Evolutionary conservation across 2,329 filamentous ascomycete species (phyloP).

Genomic region (Dactylellina leptospora): DNA sequence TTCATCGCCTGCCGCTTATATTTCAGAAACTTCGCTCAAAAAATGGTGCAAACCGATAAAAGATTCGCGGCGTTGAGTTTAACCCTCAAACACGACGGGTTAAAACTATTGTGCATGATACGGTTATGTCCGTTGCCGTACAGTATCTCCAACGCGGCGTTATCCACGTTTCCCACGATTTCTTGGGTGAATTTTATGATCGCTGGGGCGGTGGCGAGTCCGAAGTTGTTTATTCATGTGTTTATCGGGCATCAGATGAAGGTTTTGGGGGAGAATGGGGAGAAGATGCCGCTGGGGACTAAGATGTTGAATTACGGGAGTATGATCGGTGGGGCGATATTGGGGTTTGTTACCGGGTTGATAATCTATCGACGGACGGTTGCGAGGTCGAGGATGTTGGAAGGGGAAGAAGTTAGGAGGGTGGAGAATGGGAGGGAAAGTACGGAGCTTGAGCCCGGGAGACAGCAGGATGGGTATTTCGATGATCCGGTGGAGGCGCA

Average conservation of each 20-base stretch:
- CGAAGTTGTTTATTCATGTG: constrained; percentile 88
- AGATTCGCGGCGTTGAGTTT: constrained; percentile 88
- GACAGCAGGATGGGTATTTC: constrained; percentile 40
- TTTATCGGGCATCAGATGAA: constrained; percentile 90
- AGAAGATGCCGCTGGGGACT: constrained; percentile 79
- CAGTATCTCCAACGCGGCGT: constrained; percentile 89
- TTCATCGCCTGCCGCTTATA: constrained; percentile 84
- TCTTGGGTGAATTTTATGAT: constrained; percentile 77
- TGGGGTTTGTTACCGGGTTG: constrained; percentile 80
- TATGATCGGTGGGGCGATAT: constrained; percentile 69
- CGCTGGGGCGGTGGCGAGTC: constrained; percentile 81
- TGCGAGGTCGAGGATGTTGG: constrained; percentile 54
- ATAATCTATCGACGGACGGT: constrained; percentile 73
- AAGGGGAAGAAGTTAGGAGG: constrained; percentile 54
- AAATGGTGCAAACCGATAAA: constrained; percentile 81
- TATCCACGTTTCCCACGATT: constrained; percentile 92
- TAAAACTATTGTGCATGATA: constrained; percentile 89
- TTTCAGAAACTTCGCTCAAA: constrained; percentile 78
- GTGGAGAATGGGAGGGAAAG: constrained; percentile 15
- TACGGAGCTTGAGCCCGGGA: constrained; percentile 5
- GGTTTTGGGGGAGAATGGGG: constrained; percentile 78
- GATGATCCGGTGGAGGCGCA: constrained; percentile 53
- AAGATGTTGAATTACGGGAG: constrained; percentile 84
- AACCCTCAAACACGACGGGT: constrained; percentile 86
- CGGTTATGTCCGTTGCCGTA: constrained; percentile 92